Evolutionary conservation across 176 grass and related monocot genomes (phyloP).

Genomic region (Carex cristatella): DNA sequence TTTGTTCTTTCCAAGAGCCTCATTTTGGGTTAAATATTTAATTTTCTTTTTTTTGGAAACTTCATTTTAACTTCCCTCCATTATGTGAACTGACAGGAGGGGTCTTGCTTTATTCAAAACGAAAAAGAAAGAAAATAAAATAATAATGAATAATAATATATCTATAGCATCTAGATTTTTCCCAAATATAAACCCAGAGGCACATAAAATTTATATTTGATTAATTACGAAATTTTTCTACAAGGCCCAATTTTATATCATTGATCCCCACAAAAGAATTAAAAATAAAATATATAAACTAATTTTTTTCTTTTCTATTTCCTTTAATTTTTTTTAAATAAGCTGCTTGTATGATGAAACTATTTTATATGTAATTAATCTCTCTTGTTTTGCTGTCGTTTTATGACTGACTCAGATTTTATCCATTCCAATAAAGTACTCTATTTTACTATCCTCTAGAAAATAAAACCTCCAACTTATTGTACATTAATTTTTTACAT

Average conservation of each 20-base stretch:
- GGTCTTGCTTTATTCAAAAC: not conserved
- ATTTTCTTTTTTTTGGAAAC: slow-evolving; percentile 19
- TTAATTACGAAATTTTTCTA: not conserved
- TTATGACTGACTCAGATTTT: no score
- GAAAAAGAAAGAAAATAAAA: not conserved
- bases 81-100: not conserved
- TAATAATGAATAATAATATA: not conserved
- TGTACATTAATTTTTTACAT: no score
- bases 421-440: no score
- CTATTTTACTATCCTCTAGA: no score
- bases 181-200: not conserved
- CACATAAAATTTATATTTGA: not conserved
- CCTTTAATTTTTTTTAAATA: no score
- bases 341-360: no score
- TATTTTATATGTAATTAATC: no score
- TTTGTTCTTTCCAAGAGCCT: slow-evolving; percentile 21
- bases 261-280: no score
- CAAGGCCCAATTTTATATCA: not conserved
- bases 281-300: no score
- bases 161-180: not conserved
- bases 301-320: not conserved
- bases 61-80: not conserved
- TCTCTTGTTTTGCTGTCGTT: no score
- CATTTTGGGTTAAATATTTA: slow-evolving; percentile 42
- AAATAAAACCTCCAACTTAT: no score